phyloP scores from a whole-genome alignment of 768 basidiomycete genomes.

The Podaxis rugospora region DNA sequence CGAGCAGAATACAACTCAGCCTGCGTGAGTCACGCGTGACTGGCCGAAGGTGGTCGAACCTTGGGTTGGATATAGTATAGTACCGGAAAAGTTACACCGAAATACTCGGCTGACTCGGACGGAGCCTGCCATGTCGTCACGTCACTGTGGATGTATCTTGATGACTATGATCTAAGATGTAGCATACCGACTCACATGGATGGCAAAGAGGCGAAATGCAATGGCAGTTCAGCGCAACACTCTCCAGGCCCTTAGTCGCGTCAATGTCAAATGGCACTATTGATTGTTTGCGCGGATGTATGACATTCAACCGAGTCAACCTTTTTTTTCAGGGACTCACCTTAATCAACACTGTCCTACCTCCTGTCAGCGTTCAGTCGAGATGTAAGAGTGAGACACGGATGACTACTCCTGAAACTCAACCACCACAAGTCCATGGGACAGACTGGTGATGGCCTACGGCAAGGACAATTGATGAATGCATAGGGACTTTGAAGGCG shows the following conservation, averaged over 20 bases:
- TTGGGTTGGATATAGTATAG: too few species aligned
- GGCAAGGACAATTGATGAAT: neutral
- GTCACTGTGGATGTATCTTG: neutral
- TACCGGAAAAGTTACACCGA: too few species aligned
- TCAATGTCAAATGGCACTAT: slow-evolving; percentile 2
- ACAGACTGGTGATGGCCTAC: neutral
- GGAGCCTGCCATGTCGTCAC: neutral
- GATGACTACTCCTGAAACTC: too few species aligned
- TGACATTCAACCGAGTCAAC: neutral
- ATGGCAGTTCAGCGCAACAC: neutral
- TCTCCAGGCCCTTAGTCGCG: slow-evolving; percentile 2
- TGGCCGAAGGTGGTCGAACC: too few species aligned
- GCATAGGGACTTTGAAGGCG: neutral
- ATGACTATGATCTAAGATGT: neutral
- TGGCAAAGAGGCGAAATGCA: neutral
- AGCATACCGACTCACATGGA: neutral
- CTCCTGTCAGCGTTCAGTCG: neutral
- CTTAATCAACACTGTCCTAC: neutral
- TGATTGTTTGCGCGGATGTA: neutral
- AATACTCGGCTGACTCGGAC: neutral
- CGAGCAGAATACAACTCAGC: too few species aligned
- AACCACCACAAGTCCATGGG: too few species aligned
- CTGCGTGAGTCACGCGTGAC: too few species aligned
- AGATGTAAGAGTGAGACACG: neutral
- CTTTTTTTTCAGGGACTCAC: neutral